Percentiles rank a stretch among this genome's conserved stretches.
phyloP scores from a whole-genome alignment of 2,329 filamentous ascomycete species.

The Cladosporium sp. region DNA sequence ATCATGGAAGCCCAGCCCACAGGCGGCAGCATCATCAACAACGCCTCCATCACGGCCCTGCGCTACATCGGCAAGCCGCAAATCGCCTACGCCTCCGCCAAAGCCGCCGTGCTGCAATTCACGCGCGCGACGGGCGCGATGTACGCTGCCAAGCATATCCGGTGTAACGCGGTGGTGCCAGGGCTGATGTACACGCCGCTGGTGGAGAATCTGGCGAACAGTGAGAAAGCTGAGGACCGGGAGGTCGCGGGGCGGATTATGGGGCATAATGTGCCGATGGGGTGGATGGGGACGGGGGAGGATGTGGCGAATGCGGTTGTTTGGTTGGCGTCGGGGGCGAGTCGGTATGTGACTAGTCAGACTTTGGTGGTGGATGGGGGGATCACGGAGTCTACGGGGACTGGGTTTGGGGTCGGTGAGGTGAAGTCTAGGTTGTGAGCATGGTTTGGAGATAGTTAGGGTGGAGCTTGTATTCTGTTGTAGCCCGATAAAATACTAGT shows the following conservation, averaged over 20 bases:
- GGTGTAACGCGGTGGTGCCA: conserved; percentile 58
- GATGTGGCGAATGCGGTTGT: conserved; percentile 82
- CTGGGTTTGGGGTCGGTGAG: conserved; percentile 24
- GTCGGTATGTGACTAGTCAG: conserved; percentile 81
- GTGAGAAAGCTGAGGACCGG: conserved; percentile 49
- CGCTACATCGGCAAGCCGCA: conserved; percentile 56
- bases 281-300: conserved; percentile 59
- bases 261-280: conserved; percentile 60
- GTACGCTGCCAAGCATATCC: conserved; percentile 48
- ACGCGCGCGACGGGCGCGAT: conserved; percentile 45
- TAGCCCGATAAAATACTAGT: conserved; percentile 2
- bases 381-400: conserved; percentile 33
- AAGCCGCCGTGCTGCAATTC: conserved; percentile 35
- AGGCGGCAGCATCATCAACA: conserved; percentile 46
- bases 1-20: conserved; percentile 53
- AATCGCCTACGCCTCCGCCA: conserved; percentile 50
- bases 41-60: conserved; percentile 55
- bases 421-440: background rate
- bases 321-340: conserved; percentile 81
- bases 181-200: conserved; percentile 60
- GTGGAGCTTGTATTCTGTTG: background rate
- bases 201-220: conserved; percentile 47
- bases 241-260: conserved; percentile 56
- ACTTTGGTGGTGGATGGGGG: conserved; percentile 54
- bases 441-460: background rate